phyloP scores from a whole-genome alignment of 1,284 basidiomycete genomes.

The Dichomitus squalens region DNA sequence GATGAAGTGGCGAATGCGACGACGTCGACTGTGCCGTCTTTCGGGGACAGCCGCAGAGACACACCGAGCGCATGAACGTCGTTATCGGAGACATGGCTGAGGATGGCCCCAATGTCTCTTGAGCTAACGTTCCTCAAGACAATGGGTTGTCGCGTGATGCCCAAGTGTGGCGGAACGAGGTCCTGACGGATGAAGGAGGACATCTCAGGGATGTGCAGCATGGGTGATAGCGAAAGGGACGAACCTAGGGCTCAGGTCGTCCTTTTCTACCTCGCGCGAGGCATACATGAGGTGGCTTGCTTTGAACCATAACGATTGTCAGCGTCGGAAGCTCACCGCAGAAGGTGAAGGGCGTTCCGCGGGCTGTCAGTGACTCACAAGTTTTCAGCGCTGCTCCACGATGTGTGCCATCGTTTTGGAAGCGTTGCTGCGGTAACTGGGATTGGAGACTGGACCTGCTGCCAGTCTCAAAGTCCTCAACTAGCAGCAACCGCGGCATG shows the following conservation, averaged over 20 bases:
- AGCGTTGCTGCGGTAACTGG: neutral
- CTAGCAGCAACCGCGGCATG: too few species aligned
- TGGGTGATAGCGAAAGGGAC: neutral
- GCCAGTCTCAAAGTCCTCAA: too few species aligned
- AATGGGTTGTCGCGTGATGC: neutral
- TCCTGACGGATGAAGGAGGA: neutral
- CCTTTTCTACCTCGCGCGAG: neutral
- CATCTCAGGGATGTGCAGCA: neutral
- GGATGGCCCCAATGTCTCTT: neutral
- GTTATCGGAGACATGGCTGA: neutral
- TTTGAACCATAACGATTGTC: neutral
- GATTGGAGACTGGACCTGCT: neutral
- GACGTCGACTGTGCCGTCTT: constrained; percentile 3
- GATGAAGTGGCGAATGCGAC: constrained; percentile 12
- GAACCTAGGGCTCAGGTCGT: neutral
- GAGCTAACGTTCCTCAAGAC: neutral
- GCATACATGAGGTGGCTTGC: neutral
- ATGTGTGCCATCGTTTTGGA: neutral
- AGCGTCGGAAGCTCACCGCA: neutral
- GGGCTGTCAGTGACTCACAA: neutral
- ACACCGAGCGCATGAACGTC: constrained; percentile 7
- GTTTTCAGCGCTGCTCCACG: neutral
- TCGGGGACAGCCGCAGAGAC: constrained; percentile 1
- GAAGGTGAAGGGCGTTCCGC: neutral
- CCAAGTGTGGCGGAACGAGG: neutral